phyloP scores from a whole-genome alignment of 495 filamentous ascomycete species.

The Penicillium argentinense region DNA sequence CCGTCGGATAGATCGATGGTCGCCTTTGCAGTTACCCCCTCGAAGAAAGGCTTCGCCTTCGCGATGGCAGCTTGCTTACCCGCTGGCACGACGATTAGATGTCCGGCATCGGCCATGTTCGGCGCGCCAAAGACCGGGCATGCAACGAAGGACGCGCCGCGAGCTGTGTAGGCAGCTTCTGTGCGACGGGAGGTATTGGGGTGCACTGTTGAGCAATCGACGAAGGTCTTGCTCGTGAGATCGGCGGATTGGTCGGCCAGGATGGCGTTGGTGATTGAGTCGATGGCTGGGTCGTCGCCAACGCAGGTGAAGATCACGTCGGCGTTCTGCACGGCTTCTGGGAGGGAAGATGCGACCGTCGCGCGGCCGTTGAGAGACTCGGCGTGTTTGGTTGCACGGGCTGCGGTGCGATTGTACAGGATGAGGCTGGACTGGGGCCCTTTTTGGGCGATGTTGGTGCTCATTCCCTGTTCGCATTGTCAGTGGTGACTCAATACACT shows the following conservation, averaged over 20 bases:
- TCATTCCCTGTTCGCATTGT: conserved; percentile 67
- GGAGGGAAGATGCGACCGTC: conserved; percentile 57
- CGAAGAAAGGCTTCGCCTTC: conserved; percentile 69
- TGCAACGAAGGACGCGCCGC: conserved; percentile 72
- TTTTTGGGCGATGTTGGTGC: conserved; percentile 77
- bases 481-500: conserved; percentile 20
- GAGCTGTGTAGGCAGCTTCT: conserved; percentile 51
- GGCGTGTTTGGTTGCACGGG: conserved; percentile 58
- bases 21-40: conserved; percentile 71
- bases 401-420: conserved; percentile 74
- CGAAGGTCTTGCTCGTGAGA: conserved; percentile 44
- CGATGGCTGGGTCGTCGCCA: conserved; percentile 74
- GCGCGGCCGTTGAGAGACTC: conserved; percentile 56
- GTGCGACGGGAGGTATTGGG: conserved; percentile 73
- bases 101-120: conserved; percentile 72
- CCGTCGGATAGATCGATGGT: conserved; percentile 56
- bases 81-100: conserved; percentile 74
- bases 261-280: conserved; percentile 51
- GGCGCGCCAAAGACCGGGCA: conserved; percentile 84
- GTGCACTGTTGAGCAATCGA: conserved; percentile 88
- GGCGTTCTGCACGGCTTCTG: conserved; percentile 63
- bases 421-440: conserved; percentile 66
- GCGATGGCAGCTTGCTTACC: conserved; percentile 61
- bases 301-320: conserved; percentile 86
- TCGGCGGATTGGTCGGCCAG: conserved; percentile 42